Base-by-base conservation (phyloP, 306 rosid genomes). In the Ochetophila trinervis region DNA sequence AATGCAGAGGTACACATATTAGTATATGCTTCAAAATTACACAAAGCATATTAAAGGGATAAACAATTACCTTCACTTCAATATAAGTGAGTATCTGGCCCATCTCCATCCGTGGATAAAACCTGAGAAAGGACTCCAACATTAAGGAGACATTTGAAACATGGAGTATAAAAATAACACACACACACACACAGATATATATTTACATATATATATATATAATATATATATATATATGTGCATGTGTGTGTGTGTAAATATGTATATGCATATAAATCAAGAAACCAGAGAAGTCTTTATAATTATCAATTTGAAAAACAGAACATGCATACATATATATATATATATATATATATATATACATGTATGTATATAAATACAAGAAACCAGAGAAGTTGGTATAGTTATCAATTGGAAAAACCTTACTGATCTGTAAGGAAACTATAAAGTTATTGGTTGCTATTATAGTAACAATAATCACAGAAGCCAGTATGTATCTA, bases 51-150 rank as follows among this genome's bases (percentile, higher is more conserved):
- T 50, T 5, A 30, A 42, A 2, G 7, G n/a, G 32, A 53, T 34
- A 56, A 40, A 60, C 70, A 80, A 55, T 60, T 65, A 90, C 99
- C 95, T 86, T 72, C 60, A 77, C 88, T 69, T 84, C 83, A n/a
- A 90, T 49, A 60, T 88, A 81, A 23, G 80, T 81, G 47, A 94
- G 78, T 63, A 79, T 75, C 49, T 72, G 80, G 45, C 96, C 91
- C 75, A 86, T 40, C 68, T 80, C 86, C 82, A 86, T 24, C 17
- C 21, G 70, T 60, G 99, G 99, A 78, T 84, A 88, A 79, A 72
- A 94, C 78, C 99, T 94, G 82, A 44, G 61, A 15, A 65, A 32
- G 49, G 58, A 68, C 48, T 35, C 44, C 32, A 52, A 19, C 35
- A 11, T 19, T 19, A 50, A 3, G 20, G 5, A 60, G 34, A 36